A percentile compares a stretch with the other conserved stretches of the same genome.
These are phyloP conservation scores for Groenewaldozyma salmanticensis DNA, from an alignment of 805 yeast genomes.

Conservation along the genomic window DNA sequence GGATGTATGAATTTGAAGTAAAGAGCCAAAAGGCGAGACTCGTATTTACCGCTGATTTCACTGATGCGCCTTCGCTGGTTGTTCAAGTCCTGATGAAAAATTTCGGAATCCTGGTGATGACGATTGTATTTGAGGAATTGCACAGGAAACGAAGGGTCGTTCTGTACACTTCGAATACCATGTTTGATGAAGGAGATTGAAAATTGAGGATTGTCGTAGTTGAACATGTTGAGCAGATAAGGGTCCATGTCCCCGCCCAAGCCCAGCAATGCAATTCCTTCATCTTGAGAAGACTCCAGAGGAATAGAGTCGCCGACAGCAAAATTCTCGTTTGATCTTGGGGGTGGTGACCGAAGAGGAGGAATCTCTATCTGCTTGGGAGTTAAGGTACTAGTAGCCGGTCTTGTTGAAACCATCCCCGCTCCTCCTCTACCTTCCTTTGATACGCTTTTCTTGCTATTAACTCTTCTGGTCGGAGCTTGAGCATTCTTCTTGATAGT, in stretches of 20 bases:
- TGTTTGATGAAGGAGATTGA: conserved; percentile 21
- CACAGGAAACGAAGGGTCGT: conserved; percentile 18
- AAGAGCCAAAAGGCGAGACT: conserved; percentile 24
- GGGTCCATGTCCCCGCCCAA: conserved; percentile 27
- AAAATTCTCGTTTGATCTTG: conserved; percentile 3
- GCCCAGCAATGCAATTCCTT: conserved; percentile 22
- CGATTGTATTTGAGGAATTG: conserved; percentile 17
- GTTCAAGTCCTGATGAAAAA: no score
- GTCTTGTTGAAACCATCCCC: background rate
- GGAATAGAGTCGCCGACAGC: conserved; percentile 14
- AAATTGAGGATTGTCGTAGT: conserved; percentile 15
- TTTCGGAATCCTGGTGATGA: no score
- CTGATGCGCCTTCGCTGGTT: conserved; percentile 12
- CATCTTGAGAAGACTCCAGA: conserved; percentile 19
- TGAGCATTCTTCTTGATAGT: background rate
- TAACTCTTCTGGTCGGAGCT: background rate
- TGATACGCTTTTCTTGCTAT: background rate
- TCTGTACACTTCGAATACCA: conserved; percentile 19
- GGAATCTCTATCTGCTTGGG: conserved; percentile 9
- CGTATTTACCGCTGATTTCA: conserved; percentile 13
- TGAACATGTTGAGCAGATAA: conserved; percentile 19
- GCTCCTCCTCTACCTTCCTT: background rate
- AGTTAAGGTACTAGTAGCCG: background rate
- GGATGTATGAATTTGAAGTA: conserved; percentile 27
- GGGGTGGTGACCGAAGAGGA: conserved; percentile 11